These are phyloP conservation scores for Cystobasidium ongulense DNA, from an alignment of 768 basidiomycete genomes.

Conservation along the genomic window DNA sequence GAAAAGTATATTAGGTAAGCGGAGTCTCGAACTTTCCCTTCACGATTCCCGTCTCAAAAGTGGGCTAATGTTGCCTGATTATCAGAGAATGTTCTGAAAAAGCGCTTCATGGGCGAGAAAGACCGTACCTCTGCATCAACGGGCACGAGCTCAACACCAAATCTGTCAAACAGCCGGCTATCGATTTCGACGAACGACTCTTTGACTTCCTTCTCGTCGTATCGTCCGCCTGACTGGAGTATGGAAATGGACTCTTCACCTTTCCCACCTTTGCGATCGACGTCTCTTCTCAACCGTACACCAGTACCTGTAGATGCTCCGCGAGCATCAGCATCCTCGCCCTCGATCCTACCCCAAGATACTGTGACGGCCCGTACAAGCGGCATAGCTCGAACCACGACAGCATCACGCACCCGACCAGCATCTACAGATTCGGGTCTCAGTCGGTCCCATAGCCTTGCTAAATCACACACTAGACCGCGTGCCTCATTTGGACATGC, in stretches of 20 bases:
- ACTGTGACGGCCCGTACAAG: no score
- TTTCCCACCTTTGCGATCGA: neutral
- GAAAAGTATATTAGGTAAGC: slow-evolving; percentile 3
- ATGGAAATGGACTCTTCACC: neutral
- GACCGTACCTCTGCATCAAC: neutral
- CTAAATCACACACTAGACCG: neutral
- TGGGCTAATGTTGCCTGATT: neutral
- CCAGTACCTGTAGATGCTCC: neutral
- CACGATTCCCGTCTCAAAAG: neutral
- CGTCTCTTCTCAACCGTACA: neutral
- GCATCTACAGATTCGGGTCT: neutral
- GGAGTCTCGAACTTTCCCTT: neutral
- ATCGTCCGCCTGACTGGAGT: slow-evolving; percentile 23
- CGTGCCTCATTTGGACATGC: slow-evolving; percentile 3
- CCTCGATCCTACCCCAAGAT: neutral
- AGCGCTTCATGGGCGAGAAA: slow-evolving; percentile 8
- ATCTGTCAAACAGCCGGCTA: neutral
- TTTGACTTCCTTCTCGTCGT: slow-evolving; percentile 21
- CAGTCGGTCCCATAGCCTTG: neutral
- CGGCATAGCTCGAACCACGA: no score
- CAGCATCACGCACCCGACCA: neutral
- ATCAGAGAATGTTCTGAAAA: slow-evolving; percentile 10
- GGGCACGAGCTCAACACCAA: neutral
- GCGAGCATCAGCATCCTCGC: neutral
- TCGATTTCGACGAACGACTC: slow-evolving; percentile 15